These are phyloP conservation scores for Epicoccum nigrum DNA, from an alignment of 2,329 filamentous ascomycete species.

Conservation along the genomic window DNA sequence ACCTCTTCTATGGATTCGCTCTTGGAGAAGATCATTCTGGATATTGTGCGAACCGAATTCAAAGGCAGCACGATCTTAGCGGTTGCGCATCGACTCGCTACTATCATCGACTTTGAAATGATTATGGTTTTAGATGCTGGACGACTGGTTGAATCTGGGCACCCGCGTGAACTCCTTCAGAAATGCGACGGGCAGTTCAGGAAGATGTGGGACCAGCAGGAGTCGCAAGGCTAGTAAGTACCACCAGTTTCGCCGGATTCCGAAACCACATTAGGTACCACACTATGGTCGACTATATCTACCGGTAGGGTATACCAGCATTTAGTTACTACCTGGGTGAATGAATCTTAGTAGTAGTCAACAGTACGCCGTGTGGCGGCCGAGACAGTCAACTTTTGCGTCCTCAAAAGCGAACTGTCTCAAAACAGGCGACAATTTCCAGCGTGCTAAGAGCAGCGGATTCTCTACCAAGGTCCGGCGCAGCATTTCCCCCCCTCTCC, in stretches of 20 bases:
- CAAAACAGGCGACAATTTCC: constrained; percentile 21
- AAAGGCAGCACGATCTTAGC: constrained; percentile 11
- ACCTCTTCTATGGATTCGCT: constrained; percentile 59
- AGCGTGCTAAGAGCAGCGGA: constrained; percentile 21
- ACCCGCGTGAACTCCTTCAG: neutral
- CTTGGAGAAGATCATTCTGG: constrained; percentile 16
- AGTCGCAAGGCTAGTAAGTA: no score
- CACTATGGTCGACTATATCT: constrained; percentile 7
- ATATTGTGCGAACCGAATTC: constrained; percentile 10
- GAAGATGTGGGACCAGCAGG: neutral
- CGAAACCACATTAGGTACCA: no score
- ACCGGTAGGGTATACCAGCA: constrained; percentile 5
- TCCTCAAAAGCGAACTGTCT: constrained; percentile 22
- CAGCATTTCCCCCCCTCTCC: constrained; percentile 18
- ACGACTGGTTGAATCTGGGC: neutral
- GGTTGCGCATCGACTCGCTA: constrained; percentile 3
- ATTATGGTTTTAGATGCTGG: constrained; percentile 2
- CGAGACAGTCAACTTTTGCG: constrained; percentile 17
- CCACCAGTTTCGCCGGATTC: no score
- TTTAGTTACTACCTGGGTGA: neutral
- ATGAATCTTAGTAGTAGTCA: constrained; percentile 20
- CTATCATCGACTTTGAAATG: constrained; percentile 7
- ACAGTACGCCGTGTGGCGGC: constrained; percentile 17
- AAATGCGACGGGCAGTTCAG: no score
- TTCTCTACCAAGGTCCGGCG: constrained; percentile 19